Evolutionary conservation across 768 basidiomycete species (phyloP).

Genomic region (Russula olivacea): DNA sequence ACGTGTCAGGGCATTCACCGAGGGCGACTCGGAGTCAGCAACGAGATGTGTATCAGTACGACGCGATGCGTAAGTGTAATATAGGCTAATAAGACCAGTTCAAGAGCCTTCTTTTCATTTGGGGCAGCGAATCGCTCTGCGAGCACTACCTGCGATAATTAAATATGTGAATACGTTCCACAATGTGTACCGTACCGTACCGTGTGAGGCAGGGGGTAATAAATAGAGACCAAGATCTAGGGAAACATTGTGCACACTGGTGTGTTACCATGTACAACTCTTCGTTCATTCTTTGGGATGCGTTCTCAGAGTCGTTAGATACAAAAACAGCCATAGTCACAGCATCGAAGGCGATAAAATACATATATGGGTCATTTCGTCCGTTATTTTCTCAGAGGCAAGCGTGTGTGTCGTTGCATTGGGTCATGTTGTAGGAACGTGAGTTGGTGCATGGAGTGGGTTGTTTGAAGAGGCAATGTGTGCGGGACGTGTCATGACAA

Average conservation of each 20-base stretch:
- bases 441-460: neutral
- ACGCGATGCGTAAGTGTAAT: too few relatives aligned
- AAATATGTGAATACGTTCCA: neutral
- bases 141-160: neutral
- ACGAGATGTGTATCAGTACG: too few relatives aligned
- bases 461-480: neutral
- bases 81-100: too few relatives aligned
- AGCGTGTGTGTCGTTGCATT: neutral
- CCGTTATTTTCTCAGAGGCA: neutral
- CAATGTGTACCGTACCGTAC: neutral
- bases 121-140: neutral
- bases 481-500: neutral
- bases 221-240: neutral
- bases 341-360: neutral
- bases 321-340: neutral
- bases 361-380: neutral
- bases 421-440: neutral
- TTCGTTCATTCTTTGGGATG: neutral
- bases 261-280: neutral
- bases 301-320: neutral
- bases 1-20: too few relatives aligned
- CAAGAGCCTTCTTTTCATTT: neutral
- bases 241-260: neutral
- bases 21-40: too few relatives aligned
- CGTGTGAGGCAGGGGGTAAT: neutral